Base-by-base conservation (phyloP, 305 asterid species). In the Stenogyne calaminthoides region DNA sequence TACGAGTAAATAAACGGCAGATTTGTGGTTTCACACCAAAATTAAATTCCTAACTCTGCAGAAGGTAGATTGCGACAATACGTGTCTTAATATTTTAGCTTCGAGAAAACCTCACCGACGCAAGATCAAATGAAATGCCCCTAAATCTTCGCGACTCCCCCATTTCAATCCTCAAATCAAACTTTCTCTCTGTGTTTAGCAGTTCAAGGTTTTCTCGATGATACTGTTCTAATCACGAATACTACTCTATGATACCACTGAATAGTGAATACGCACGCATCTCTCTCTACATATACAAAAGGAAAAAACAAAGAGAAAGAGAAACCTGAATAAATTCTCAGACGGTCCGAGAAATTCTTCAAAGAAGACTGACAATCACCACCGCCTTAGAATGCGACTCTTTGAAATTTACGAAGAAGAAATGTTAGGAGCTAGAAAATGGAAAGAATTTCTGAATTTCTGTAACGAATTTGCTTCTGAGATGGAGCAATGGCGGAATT, bases 81-180 rank as follows among this genome's bases (percentile, higher is more conserved):
- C 57, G 66, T 55, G 37, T 39, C 66, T 44, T 46, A 12, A 42
- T 18, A 66, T 7, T 2, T 8, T 9, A 32, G 11, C 57, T 7
- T 51, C 57, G 15, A 15, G 57, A 25, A 51, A 15, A 7, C 57
- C 19, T 15, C 57, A 11, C 10, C 57, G 6, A 25, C 20, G 32
- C 18, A 18, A 63, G 7, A n/a, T 10, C 16, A 63, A 67, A 67
- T 46, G 72, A n/a, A 67, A 7, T 67, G 49, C 61, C 72, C 72
- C 34, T 9, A 15, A 49, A 15, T 16, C 34, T n/a, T 67, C 49
- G 47, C 65, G 3, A 72, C 6, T n/a, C 7, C 27, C n/a, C 9
- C 27, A n/a, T 34, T 34, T 34, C 8, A 49, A 49, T 49, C 2
- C 32, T 57, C 42, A 7, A 47, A 46, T 66, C 59, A 9, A 7